Percentiles rank a stretch among this genome's conserved stretches.
Evolutionary conservation across 2,329 filamentous ascomycete genomes (phyloP).

Genomic region (Aspergillus flavus): DNA sequence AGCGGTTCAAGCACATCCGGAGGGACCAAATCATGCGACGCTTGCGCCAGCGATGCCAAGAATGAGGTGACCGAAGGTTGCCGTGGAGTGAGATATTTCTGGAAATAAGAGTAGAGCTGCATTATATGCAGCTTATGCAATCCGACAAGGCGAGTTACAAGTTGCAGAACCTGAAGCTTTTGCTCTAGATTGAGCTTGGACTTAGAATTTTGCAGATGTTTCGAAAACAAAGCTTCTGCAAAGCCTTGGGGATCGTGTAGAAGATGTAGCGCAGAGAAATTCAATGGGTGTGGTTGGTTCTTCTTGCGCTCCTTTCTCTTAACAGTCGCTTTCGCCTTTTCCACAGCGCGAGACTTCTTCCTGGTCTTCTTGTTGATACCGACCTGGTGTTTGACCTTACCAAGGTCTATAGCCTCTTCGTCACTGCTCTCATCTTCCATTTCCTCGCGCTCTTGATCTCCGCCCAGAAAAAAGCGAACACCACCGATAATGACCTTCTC

Average conservation of each 20-base stretch:
- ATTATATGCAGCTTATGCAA: constrained; percentile 90
- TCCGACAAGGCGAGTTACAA: constrained; percentile 88
- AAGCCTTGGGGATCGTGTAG: constrained; percentile 94
- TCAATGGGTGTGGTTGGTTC: constrained; percentile 80
- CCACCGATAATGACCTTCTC: constrained; percentile 89
- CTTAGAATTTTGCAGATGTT: constrained; percentile 86
- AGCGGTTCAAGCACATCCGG: constrained; percentile 90
- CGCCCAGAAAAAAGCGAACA: constrained; percentile 91
- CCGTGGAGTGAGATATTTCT: constrained; percentile 84
- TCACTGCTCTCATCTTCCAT: constrained; percentile 87
- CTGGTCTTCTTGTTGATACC: constrained; percentile 96
- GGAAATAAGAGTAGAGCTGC: constrained; percentile 92
- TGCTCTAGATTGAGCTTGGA: constrained; percentile 84
- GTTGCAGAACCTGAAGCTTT: constrained; percentile 84
- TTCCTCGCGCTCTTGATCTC: constrained; percentile 94
- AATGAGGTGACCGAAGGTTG: constrained; percentile 92
- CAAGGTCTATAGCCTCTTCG: constrained; percentile 73
- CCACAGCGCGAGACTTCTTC: constrained; percentile 78
- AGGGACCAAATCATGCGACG: constrained; percentile 86
- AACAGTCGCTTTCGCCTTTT: constrained; percentile 78
- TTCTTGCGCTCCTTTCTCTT: constrained; percentile 87
- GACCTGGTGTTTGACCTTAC: constrained; percentile 78
- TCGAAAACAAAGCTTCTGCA: constrained; percentile 84
- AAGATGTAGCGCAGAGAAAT: constrained; percentile 94
- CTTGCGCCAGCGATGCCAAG: constrained; percentile 87